These are phyloP conservation scores for Tirmania nivea DNA, from an alignment of 495 filamentous ascomycete genomes.

Conservation along the genomic window DNA sequence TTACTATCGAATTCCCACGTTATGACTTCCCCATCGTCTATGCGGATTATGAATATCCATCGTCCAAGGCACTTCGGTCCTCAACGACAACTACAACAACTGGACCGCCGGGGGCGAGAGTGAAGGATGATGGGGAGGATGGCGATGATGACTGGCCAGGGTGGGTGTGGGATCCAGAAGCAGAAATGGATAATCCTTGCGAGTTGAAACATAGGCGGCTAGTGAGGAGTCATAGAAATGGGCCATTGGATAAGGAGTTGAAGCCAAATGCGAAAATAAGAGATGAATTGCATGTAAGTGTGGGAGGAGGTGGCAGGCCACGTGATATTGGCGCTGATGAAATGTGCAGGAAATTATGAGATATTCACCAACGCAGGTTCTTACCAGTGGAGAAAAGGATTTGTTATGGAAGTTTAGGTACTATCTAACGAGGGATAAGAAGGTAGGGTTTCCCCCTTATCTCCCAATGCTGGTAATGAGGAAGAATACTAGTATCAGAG, in stretches of 20 bases:
- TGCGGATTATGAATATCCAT: conserved; percentile 74
- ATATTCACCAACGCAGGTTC: conserved; percentile 74
- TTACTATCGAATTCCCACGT: conserved; percentile 78
- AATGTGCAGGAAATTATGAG: conserved; percentile 38
- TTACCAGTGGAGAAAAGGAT: conserved; percentile 81
- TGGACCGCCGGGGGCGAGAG: conserved; percentile 39
- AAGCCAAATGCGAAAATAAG: conserved; percentile 93
- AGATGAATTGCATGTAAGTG: conserved; percentile 56
- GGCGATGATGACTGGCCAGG: conserved; percentile 20
- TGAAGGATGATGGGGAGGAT: conserved; percentile 38
- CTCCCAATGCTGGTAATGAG: not conserved
- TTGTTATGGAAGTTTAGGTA: conserved; percentile 92
- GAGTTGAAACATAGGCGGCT: conserved; percentile 88
- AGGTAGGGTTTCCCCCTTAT: conserved; percentile 11
- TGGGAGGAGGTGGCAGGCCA: no score
- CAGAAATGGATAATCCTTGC: conserved; percentile 72
- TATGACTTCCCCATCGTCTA: conserved; percentile 96
- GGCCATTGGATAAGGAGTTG: conserved; percentile 73
- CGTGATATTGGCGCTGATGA: no score
- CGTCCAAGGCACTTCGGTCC: conserved; percentile 21
- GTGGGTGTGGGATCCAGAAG: conserved; percentile 76
- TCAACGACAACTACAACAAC: conserved; percentile 43
- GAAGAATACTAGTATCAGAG: not conserved
- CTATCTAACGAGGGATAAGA: conserved; percentile 77
- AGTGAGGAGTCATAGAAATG: conserved; percentile 80